Base-by-base conservation (phyloP, 73 alveolate species). In the Paraurostyla sp. region DNA sequence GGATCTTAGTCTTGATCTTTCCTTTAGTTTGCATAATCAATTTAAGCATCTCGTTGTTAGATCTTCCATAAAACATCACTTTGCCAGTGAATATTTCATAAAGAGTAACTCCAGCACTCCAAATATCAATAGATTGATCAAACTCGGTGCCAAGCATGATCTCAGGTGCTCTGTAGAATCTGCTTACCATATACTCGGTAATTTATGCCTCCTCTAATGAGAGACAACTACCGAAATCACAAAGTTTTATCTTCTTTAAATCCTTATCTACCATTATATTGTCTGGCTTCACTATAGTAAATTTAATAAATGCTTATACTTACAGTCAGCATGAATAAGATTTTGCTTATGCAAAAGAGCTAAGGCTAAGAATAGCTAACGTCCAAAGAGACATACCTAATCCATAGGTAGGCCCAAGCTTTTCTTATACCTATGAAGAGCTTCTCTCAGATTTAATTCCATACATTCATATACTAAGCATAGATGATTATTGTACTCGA, bases 81-180 rank as follows among this genome's bases (percentile, higher is more conserved):
- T 76, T 85, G 51, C 97, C 95, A 30, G 98, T 93, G 80, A 51
- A 96, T 9, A 94, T 83, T 58, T 96, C 99, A 93, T 49, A 94
- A 0, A 96, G 93, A 6, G 98, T 95, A 6, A 87, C 82, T 13
- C 93, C 99, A 15, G 97, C 87, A 41, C 95, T 87, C 97, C 98
- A 94, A 2, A 96, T 91, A 71, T 96, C 98, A 27, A 96, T 80
- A 22, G 89, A 45, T 38, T 90, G 85, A 71, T 94, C 97, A 45
- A 62, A 85, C n/a, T 86, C 89, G 48, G 71, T 87, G 16, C 99
- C 99, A 22, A 96, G 85, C 51, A 93, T 88, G 30, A 96, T 92
- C 84, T 96, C 98, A 11, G 99, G 98, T 2, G 99, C 98, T 46
- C 99, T 83, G 83, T 96, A 96, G 65, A 60, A 96, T 48, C 99